phyloP scores from a whole-genome alignment of 805 yeast species.

The Cyberlindnera mycetangii region DNA sequence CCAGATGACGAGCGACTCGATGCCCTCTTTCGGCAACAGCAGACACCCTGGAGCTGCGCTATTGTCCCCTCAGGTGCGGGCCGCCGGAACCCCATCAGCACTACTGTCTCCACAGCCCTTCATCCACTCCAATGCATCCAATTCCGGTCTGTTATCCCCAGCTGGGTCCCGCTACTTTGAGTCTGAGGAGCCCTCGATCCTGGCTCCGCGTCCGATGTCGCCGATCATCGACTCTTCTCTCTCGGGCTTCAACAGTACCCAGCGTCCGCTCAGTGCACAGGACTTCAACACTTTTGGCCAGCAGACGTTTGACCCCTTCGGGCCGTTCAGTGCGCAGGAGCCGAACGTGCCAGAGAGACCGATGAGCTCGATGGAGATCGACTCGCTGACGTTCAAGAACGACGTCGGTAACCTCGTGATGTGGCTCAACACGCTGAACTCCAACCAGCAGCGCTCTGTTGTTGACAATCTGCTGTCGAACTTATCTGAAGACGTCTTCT shows the following conservation, averaged over 20 bases:
- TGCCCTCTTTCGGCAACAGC: conserved; percentile 1
- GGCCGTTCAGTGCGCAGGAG: conserved; percentile 23
- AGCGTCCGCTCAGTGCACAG: conserved; percentile 29
- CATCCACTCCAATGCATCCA: conserved; percentile 2
- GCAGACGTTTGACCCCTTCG: conserved; percentile 14
- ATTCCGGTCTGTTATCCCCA: conserved; percentile 40
- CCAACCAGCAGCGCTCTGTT: conserved; percentile 50
- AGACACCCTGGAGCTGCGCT: conserved; percentile 41
- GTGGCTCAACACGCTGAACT: conserved; percentile 49
- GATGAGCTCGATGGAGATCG: conserved; percentile 30
- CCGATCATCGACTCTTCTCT: conserved; percentile 26
- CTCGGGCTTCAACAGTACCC: conserved; percentile 15
- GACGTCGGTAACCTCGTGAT: conserved; percentile 48
- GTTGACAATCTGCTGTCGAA: conserved; percentile 51
- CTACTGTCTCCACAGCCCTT: conserved; percentile 17
- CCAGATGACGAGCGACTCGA: conserved; percentile 11
- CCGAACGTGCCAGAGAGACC: conserved; percentile 28
- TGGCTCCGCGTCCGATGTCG: conserved; percentile 22
- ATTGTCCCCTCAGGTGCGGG: conserved; percentile 30
- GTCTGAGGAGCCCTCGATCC: conserved; percentile 13
- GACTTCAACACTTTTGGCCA: conserved; percentile 15
- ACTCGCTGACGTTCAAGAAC: conserved; percentile 40
- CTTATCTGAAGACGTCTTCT: conserved; percentile 49
- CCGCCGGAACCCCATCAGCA: conserved; percentile 11
- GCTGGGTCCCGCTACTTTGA: conserved; percentile 36